Evolutionary conservation across 176 grass and related monocot species (phyloP).

Genomic region (Coix lacrymajobi): DNA sequence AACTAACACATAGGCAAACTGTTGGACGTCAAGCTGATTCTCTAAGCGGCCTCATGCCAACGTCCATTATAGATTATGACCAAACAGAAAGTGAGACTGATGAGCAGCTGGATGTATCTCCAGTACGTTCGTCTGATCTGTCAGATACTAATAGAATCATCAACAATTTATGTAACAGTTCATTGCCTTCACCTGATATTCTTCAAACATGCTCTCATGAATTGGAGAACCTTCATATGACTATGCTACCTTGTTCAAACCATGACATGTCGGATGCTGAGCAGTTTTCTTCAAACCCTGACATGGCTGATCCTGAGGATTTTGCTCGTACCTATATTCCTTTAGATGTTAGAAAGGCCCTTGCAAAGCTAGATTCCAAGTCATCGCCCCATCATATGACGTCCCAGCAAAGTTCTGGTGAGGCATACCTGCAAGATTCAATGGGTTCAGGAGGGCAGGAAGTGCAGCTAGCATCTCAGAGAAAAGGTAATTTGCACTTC

Average conservation of each 20-base stretch:
- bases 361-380: constrained; percentile 1
- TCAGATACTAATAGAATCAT: constrained; percentile 20
- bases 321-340: constrained; percentile 31
- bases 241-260: neutral
- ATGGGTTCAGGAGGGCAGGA: constrained; percentile 21
- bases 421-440: constrained; percentile 7
- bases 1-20: neutral
- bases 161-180: constrained; percentile 5
- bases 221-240: neutral
- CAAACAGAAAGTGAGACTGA: constrained; percentile 25
- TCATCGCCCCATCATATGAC: neutral
- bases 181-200: neutral
- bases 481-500: constrained; percentile 19
- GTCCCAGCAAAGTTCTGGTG: neutral
- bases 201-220: constrained; percentile 12
- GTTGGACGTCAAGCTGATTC: neutral
- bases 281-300: neutral
- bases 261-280: constrained; percentile 19
- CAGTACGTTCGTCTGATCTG: neutral
- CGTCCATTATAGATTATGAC: neutral
- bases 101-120: neutral
- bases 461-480: neutral
- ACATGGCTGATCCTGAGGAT: constrained; percentile 29
- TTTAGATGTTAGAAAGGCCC: constrained; percentile 24
- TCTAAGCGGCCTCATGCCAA: neutral